Percentiles rank a stretch among this genome's conserved stretches.
Evolutionary conservation across 2,329 filamentous ascomycete species (phyloP).

Genomic region (Sphaerulina vaccinii): DNA sequence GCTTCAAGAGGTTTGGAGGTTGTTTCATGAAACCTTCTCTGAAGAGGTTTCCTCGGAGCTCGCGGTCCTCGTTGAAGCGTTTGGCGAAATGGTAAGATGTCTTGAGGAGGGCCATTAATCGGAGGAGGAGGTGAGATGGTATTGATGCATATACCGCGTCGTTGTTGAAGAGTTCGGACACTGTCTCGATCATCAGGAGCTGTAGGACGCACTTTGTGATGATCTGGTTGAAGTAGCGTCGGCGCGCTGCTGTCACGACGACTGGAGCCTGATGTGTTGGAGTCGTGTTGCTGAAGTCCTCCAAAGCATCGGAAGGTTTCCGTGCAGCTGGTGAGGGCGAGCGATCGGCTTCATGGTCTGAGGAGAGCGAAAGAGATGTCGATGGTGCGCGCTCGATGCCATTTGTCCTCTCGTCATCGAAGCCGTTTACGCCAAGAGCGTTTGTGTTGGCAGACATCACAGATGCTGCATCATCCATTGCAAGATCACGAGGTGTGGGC

Average conservation of each 20-base stretch:
- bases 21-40: constrained; percentile 99
- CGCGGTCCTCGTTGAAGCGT: constrained; percentile 96
- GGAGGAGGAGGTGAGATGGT: constrained; percentile 81
- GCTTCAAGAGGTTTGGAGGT: constrained; percentile 93
- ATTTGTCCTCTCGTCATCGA: constrained; percentile 20
- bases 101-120: constrained; percentile 91
- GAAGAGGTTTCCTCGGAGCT: constrained; percentile 90
- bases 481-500: constrained; percentile 11
- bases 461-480: constrained; percentile 21
- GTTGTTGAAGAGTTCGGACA: constrained; percentile 97
- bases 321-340: constrained; percentile 19
- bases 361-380: constrained; percentile 22
- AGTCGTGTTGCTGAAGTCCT: constrained; percentile 77
- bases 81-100: constrained; percentile 96
- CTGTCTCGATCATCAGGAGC: constrained; percentile 98
- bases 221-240: constrained; percentile 97
- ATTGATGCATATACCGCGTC: constrained; percentile 93
- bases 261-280: constrained; percentile 78
- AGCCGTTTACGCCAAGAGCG: constrained; percentile 46
- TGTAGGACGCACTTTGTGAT: constrained; percentile 98
- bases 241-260: constrained; percentile 86
- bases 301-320: constrained; percentile 54
- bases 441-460: constrained; percentile 33
- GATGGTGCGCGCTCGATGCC: constrained; percentile 16
- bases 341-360: constrained; percentile 17